phyloP scores from a whole-genome alignment of 75 land plant genomes.

The Cunninghamia lanceolata region DNA sequence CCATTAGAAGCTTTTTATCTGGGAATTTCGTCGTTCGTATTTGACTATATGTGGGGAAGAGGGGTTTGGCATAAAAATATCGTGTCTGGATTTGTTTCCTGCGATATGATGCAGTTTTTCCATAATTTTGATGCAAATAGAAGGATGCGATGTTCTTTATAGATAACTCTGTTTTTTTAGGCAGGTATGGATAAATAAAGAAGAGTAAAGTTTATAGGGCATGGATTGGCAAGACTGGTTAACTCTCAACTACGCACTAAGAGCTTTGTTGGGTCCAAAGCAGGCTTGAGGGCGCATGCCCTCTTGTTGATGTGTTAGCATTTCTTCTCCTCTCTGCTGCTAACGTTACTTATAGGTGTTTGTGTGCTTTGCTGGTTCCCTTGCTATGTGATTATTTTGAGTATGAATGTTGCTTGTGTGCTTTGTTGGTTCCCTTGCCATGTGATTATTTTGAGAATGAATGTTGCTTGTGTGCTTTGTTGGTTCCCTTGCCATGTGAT shows the following conservation, averaged over 20 bases:
- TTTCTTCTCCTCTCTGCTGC: neutral
- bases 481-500: neutral
- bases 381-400: neutral
- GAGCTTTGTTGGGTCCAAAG: neutral
- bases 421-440: neutral
- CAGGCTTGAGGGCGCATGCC: too few relatives aligned
- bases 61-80: neutral
- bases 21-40: neutral
- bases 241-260: neutral
- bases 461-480: too few relatives aligned
- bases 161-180: neutral
- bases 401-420: too few relatives aligned
- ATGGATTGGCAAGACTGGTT: neutral
- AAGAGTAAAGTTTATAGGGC: neutral
- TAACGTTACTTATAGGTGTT: neutral
- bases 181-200: neutral
- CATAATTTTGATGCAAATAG: neutral
- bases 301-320: too few relatives aligned
- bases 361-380: neutral
- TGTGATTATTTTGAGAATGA: too few relatives aligned
- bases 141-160: neutral
- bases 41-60: neutral
- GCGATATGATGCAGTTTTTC: neutral
- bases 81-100: neutral
- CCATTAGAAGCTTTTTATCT: neutral